These are phyloP conservation scores for Pseudocercospora fuligena DNA, from an alignment of 2,329 filamentous ascomycete genomes.

Conservation along the genomic window DNA sequence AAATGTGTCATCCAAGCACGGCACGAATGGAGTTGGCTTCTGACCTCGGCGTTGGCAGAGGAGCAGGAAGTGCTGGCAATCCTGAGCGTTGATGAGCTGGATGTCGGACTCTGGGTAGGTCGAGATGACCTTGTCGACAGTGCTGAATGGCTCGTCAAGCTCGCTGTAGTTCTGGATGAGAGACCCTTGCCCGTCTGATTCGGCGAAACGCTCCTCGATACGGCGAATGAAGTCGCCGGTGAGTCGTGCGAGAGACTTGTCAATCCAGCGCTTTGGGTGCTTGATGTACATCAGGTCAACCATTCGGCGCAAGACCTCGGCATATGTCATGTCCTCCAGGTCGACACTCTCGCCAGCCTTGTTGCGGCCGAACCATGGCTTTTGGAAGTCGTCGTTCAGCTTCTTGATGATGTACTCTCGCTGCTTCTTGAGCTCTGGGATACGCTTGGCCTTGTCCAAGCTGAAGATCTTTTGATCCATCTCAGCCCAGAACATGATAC, in stretches of 20 bases:
- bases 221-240: slow-evolving; percentile 96
- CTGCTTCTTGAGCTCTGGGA: slow-evolving; percentile 85
- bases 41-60: slow-evolving; percentile 90
- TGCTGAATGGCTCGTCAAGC: slow-evolving; percentile 77
- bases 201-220: slow-evolving; percentile 93
- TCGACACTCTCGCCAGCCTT: slow-evolving; percentile 79
- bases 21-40: slow-evolving; percentile 96
- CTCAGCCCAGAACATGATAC: slow-evolving; percentile 96
- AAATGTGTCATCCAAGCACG: slow-evolving; percentile 93
- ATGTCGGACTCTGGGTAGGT: slow-evolving; percentile 84
- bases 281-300: slow-evolving; percentile 90
- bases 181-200: slow-evolving; percentile 71
- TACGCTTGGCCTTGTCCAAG: slow-evolving; percentile 90
- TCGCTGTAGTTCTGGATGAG: slow-evolving; percentile 89
- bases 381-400: slow-evolving; percentile 94
- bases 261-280: slow-evolving; percentile 90
- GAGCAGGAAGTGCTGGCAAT: slow-evolving; percentile 94
- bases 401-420: slow-evolving; percentile 92
- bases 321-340: slow-evolving; percentile 94
- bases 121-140: slow-evolving; percentile 77
- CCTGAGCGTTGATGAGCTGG: slow-evolving; percentile 96
- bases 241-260: slow-evolving; percentile 77
- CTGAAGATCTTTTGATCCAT: slow-evolving; percentile 99
- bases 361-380: slow-evolving; percentile 94
- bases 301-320: slow-evolving; percentile 83